phyloP scores from a whole-genome alignment of 306 rosid genomes.

The Leucaena leucocephala region DNA sequence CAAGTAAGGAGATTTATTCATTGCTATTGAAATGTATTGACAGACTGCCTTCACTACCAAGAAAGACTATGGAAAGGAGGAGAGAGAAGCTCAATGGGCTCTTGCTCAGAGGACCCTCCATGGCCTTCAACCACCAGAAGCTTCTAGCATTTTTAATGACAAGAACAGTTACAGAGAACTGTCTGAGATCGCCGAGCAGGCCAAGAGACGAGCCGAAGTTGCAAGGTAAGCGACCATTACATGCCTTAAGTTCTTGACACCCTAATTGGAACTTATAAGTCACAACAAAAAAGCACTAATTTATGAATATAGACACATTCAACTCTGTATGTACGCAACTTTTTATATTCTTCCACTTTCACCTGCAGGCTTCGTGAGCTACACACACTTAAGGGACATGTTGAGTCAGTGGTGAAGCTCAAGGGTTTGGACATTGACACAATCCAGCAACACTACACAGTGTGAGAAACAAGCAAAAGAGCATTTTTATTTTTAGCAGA shows the following conservation, averaged over 20 bases:
- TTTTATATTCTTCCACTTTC: neutral
- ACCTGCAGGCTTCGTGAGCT: constrained; percentile 88
- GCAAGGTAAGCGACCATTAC: constrained; percentile 66
- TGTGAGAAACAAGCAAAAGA: constrained; percentile 47
- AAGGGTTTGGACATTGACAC: constrained; percentile 93
- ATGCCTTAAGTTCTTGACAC: neutral
- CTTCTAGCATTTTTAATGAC: constrained; percentile 59
- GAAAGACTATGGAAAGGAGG: constrained; percentile 94
- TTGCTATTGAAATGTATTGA: constrained; percentile 31
- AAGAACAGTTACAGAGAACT: constrained; percentile 92
- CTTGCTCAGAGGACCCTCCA: constrained; percentile 96
- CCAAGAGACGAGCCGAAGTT: constrained; percentile 97
- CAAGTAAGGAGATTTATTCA: constrained; percentile 9
- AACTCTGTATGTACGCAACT: neutral
- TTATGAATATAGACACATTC: neutral
- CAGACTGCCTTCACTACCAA: constrained; percentile 99
- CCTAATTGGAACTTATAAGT: neutral
- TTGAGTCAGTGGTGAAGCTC: constrained; percentile 96
- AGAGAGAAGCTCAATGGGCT: constrained; percentile 99
- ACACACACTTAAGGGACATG: constrained; percentile 94
- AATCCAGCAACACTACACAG: constrained; percentile 95
- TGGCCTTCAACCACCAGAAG: constrained; percentile 92
- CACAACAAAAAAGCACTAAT: neutral
- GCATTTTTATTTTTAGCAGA: constrained; percentile 31
- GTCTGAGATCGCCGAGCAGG: constrained; percentile 97